Evolutionary conservation across 2,329 filamentous ascomycete species (phyloP).

Genomic region (Colletotrichum somersetense): DNA sequence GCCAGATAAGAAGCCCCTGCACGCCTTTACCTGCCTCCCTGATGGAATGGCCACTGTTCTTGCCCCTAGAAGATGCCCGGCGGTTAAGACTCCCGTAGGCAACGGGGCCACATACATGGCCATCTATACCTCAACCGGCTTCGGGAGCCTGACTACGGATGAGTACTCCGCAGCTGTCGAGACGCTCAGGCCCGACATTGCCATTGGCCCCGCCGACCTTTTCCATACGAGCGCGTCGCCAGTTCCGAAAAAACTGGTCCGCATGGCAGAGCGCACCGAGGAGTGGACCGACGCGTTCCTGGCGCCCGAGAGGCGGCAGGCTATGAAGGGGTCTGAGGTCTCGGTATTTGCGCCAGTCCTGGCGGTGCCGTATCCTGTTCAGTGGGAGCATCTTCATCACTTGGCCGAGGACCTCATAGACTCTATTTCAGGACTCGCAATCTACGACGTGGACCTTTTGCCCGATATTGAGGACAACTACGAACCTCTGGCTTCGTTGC

Average conservation of each 20-base stretch:
- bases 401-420: constrained; percentile 73
- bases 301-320: constrained; percentile 52
- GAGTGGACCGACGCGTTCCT: constrained; percentile 82
- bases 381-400: constrained; percentile 83
- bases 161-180: constrained; percentile 77
- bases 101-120: constrained; percentile 80
- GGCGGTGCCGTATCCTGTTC: constrained; percentile 79
- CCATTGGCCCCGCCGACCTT: constrained; percentile 83
- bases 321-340: constrained; percentile 49
- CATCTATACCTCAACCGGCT: constrained; percentile 89
- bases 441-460: constrained; percentile 81
- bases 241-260: constrained; percentile 78
- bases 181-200: constrained; percentile 82
- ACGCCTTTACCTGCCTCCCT: constrained; percentile 81
- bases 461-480: constrained; percentile 72
- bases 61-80: constrained; percentile 81
- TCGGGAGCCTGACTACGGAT: constrained; percentile 75
- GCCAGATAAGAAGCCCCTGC: constrained; percentile 68
- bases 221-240: constrained; percentile 61
- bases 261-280: constrained; percentile 89
- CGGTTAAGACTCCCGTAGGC: constrained; percentile 77
- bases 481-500: constrained; percentile 68
- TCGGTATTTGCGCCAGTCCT: constrained; percentile 76
- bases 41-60: constrained; percentile 76
- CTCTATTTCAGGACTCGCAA: constrained; percentile 75